Conservation (phyloP, 2,329 filamentous ascomycete genomes). For the Pseudogymnoascus sp. region DNA sequence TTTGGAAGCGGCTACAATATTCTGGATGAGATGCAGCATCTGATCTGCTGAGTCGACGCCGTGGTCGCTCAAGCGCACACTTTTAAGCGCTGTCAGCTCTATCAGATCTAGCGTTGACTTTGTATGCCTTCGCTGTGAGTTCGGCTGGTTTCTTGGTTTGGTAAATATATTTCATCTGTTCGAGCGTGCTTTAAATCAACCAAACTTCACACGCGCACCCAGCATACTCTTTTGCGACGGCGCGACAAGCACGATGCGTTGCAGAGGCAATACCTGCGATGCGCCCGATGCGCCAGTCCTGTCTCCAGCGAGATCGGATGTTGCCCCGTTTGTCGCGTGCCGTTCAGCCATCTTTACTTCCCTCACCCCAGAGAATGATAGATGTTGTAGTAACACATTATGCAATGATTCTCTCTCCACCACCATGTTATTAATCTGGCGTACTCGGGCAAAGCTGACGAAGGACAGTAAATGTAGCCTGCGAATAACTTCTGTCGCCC, state of each 20-base stretch:
- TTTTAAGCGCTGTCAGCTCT: not conserved
- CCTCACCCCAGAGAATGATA: not conserved
- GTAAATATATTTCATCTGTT: conserved; percentile 3
- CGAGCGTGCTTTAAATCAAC: not conserved
- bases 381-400: not conserved
- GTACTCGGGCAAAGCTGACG: not conserved
- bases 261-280: not conserved
- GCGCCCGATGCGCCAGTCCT: not conserved
- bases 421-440: not conserved
- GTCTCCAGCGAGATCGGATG: not conserved
- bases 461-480: not conserved
- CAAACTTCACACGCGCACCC: not conserved
- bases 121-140: conserved; percentile 3
- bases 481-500: not conserved
- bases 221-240: not conserved
- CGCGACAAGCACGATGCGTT: not conserved
- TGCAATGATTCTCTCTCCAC: not conserved
- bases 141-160: not conserved
- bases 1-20: conserved; percentile 1
- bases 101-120: conserved; percentile 4
- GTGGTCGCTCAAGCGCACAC: not conserved
- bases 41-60: conserved; percentile 3
- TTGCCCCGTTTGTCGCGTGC: not conserved
- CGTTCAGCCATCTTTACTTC: not conserved
- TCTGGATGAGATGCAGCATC: conserved; percentile 2